These are phyloP conservation scores for Dentiscutata heterogama DNA, from an alignment of 371 early-diverging fungal species.

Conservation along the genomic window DNA sequence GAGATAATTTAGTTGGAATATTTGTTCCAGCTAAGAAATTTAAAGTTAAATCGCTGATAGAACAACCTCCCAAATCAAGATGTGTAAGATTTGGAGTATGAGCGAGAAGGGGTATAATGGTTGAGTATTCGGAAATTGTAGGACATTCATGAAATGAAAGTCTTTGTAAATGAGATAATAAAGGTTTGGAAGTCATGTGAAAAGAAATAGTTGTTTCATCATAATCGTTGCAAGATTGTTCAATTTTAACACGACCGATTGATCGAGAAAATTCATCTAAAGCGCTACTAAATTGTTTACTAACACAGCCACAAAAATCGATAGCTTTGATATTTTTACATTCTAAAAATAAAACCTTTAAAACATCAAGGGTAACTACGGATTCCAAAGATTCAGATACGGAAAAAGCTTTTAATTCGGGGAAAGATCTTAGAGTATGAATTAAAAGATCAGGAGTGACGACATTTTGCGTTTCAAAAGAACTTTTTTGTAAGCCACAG, in stretches of 20 bases:
- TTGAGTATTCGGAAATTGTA: too few relatives aligned
- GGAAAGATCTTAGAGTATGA: constrained; percentile 1
- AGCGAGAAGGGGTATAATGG: constrained; percentile 27
- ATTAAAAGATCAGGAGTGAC: constrained; percentile 6
- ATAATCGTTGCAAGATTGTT: not conserved
- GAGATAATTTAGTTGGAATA: not conserved
- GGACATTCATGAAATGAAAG: too few relatives aligned
- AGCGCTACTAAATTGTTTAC: constrained; percentile 18
- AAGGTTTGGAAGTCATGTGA: not conserved
- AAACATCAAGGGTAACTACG: too few relatives aligned
- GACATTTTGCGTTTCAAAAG: not conserved
- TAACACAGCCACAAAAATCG: constrained; percentile 38
- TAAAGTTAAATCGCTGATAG: too few relatives aligned
- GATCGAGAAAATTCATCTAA: not conserved
- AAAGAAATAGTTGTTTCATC: not conserved
- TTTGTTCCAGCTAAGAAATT: constrained; percentile 11
- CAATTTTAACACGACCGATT: not conserved
- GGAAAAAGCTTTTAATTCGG: constrained; percentile 22
- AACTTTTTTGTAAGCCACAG: too few relatives aligned
- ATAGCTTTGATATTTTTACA: constrained; percentile 29
- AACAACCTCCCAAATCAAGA: constrained; percentile 41
- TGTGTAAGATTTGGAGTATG: constrained; percentile 42
- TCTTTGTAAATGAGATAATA: too few relatives aligned
- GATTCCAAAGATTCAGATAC: too few relatives aligned
- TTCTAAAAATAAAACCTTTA: too few relatives aligned